phyloP scores from a whole-genome alignment of 805 yeast species.

The Saturnispora bothae region DNA sequence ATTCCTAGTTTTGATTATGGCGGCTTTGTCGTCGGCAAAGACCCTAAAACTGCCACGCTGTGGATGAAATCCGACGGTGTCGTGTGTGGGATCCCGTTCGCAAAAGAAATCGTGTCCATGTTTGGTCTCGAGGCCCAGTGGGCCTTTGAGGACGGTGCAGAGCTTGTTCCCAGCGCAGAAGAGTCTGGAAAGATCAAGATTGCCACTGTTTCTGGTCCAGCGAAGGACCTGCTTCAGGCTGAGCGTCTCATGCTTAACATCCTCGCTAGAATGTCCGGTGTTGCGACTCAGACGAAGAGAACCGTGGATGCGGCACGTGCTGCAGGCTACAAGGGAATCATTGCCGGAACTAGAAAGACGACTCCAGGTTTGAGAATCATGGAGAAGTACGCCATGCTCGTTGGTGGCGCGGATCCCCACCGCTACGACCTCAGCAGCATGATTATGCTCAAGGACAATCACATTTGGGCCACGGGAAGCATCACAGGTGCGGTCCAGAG shows the following conservation, averaged over 20 bases:
- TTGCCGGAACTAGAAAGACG: slow-evolving; percentile 96
- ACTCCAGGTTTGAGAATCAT: slow-evolving; percentile 86
- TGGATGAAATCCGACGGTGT: slow-evolving; percentile 76
- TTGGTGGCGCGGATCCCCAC: slow-evolving; percentile 91
- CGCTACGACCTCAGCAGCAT: slow-evolving; percentile 83
- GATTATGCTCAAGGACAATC: slow-evolving; percentile 96
- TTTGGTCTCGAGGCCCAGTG: slow-evolving; percentile 65
- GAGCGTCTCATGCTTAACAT: slow-evolving; percentile 82
- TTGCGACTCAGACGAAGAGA: slow-evolving; percentile 63
- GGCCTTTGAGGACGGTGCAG: slow-evolving; percentile 62
- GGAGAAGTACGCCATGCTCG: slow-evolving; percentile 90
- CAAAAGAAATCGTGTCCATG: slow-evolving; percentile 71
- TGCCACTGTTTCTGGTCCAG: slow-evolving; percentile 74
- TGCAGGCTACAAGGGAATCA: slow-evolving; percentile 66
- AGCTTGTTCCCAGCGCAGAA: slow-evolving; percentile 32
- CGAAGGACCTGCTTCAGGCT: slow-evolving; percentile 65
- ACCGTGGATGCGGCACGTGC: slow-evolving; percentile 53
- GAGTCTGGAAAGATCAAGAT: slow-evolving; percentile 51
- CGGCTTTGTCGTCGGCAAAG: slow-evolving; percentile 87
- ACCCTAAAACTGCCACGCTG: slow-evolving; percentile 58
- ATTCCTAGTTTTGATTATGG: slow-evolving; percentile 93
- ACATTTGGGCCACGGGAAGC: slow-evolving; percentile 86
- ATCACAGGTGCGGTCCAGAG: slow-evolving; percentile 70
- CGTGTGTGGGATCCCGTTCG: slow-evolving; percentile 82
- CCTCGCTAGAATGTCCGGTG: slow-evolving; percentile 74